Percentiles rank a stretch among this genome's conserved stretches.
Evolutionary conservation across 306 rosid species (phyloP).

Genomic region (Notholithocarpus densiflorus): DNA sequence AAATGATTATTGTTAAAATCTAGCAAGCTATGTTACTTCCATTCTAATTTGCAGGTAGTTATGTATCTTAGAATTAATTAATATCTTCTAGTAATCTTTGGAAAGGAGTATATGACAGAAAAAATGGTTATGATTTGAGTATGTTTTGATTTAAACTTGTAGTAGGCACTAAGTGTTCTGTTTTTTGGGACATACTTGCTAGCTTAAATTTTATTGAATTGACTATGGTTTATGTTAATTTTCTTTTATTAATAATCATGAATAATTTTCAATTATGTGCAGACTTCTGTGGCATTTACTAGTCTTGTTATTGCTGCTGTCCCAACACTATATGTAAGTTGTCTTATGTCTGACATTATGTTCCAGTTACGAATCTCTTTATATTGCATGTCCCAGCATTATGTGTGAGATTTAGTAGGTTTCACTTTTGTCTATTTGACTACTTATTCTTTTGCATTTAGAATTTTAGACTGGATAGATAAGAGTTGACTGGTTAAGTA

Average conservation of each 20-base stretch:
- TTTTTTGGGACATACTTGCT: background rate
- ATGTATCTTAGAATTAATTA: background rate
- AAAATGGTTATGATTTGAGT: background rate
- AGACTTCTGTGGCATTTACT: slow-evolving; percentile 86
- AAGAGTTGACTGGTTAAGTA: too few species aligned
- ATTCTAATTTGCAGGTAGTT: background rate
- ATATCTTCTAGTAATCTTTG: background rate
- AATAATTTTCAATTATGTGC: slow-evolving; percentile 33
- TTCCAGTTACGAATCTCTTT: slow-evolving; percentile 12
- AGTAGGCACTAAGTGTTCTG: background rate
- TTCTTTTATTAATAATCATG: slow-evolving; percentile 6
- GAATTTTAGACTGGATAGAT: too few species aligned
- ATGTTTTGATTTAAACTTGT: background rate
- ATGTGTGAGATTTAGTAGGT: background rate
- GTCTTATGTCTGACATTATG: slow-evolving; percentile 5
- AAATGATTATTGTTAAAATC: background rate
- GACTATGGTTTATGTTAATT: background rate
- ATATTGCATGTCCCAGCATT: background rate
- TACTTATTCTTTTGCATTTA: background rate
- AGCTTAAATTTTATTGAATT: background rate
- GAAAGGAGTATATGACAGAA: background rate
- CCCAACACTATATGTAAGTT: slow-evolving; percentile 78
- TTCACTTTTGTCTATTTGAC: background rate
- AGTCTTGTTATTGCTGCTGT: slow-evolving; percentile 84
- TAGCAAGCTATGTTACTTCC: background rate